Conservation (phyloP, 371 early-diverging fungal genomes). For the Parasitella parasitica region DNA sequence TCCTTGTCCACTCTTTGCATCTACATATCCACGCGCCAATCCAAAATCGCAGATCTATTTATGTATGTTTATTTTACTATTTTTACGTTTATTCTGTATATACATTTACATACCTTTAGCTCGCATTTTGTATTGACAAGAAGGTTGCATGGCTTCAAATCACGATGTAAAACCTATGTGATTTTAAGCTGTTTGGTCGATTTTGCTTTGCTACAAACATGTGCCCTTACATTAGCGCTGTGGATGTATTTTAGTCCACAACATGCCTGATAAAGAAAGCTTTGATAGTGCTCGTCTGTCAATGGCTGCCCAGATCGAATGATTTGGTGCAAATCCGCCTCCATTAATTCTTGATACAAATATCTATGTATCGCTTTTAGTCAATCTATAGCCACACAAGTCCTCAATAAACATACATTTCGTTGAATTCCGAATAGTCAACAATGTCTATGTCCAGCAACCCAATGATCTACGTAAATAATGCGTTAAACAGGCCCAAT, state of each 20-base stretch:
- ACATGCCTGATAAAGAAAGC: slow-evolving; percentile 97
- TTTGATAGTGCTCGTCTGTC: slow-evolving; percentile 97
- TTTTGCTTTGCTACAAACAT: too few relatives aligned
- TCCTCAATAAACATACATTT: slow-evolving; percentile 61
- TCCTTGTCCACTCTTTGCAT: slow-evolving; percentile 56
- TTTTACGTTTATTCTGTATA: not conserved
- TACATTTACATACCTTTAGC: slow-evolving; percentile 69
- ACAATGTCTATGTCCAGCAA: slow-evolving; percentile 63
- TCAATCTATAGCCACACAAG: not conserved
- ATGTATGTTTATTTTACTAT: not conserved
- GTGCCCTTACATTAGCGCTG: slow-evolving; percentile 84
- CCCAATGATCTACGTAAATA: slow-evolving; percentile 70
- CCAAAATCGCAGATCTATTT: slow-evolving; percentile 91
- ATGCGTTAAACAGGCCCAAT: not conserved
- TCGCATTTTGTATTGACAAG: slow-evolving; percentile 99
- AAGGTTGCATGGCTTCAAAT: slow-evolving; percentile 95
- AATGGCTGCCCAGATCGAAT: slow-evolving; percentile 95
- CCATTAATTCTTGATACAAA: slow-evolving; percentile 94
- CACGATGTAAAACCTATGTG: slow-evolving; percentile 79
- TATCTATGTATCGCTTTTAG: slow-evolving; percentile 47
- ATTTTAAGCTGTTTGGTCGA: not conserved
- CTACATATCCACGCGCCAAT: slow-evolving; percentile 88
- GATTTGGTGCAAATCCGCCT: slow-evolving; percentile 98
- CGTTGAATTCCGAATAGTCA: slow-evolving; percentile 69
- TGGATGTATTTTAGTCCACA: slow-evolving; percentile 98